Evolutionary conservation across 805 yeast genomes (phyloP), one percentile per base, ranked within the genome.

Genomic region (Ogataea parapolymorpha): DNA sequence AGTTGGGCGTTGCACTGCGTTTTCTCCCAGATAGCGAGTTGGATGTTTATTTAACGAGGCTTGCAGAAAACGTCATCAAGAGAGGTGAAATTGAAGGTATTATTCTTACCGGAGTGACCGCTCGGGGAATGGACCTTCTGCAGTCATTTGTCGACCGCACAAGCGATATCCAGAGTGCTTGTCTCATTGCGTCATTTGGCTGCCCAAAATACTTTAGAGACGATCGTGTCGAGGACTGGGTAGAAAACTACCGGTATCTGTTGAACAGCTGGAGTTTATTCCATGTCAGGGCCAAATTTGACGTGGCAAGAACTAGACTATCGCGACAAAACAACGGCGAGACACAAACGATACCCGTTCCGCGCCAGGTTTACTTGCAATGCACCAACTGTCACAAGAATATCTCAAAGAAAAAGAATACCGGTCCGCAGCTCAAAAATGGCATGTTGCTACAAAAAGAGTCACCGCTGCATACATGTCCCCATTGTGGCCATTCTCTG

Each of bases 61-160:
- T 90, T 0, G 80, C 91, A 0, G 80, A 81, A 8, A 71, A 78
- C 2, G 95, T 86, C 2, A 81, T 86, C 10, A 62, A 66, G 2
- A 70, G 76, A 40, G 99, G 99, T 6, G 96, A 91, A 49, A 68
- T 91, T 24, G 98, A 91, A 61, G 98, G 98, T 1, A 68, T 91
- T 30, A 79, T 90, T 13, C 65, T 91, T 33, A 89, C 97, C 0
- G 99, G 99, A n/a, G 75, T 91, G 20, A 89, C 97, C 0, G 89
- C 91, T 1, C 68, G 77, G 38, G 95, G 95, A 0, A 77, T 87
- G 24, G 85, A 85, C 55, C 68, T 91, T 34, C 62, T 91, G 30
- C 96, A 90, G 63, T 77, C 87, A 0, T 91, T 85, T 62, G 93
- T 90, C 25, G 91, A 89, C 61, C 72, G 90, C 53, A 86, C 95